Evolutionary conservation across 176 grass and related monocot genomes (phyloP), one percentile per base, ranked within the genome.

Genomic region (Puccinellia tenuiflora): DNA sequence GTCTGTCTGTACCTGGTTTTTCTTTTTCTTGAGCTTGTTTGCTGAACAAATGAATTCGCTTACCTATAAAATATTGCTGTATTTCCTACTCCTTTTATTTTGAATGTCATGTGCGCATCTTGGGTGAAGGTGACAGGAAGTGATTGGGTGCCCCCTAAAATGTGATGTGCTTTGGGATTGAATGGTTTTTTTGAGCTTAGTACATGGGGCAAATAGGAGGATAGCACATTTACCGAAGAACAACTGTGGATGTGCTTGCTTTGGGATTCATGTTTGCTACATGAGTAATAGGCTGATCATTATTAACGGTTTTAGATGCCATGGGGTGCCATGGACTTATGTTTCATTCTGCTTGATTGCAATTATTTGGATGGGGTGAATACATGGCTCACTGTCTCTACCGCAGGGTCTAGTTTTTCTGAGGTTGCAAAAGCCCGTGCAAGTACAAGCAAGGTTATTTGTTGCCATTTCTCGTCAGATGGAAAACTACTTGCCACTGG

Each of bases 401-500:
- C n/a, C 24, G 30, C 84, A 94, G 92, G 86, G 18, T 91, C 89
- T 73, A 81, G 80, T 66, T 94, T 94, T 88, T 80, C 48, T 47
- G 92, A 94, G 81, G 26, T 94, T 75, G 63, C 55, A 80, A 73
- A 82, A 68, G 69, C 65, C 17, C 77, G 77, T 81, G 92, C 92
- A 71, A 91, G 92, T 84, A 85, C 86, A 72, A 87, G 67, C 79
- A 94, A 94, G 81, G 89, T 94, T 39, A 29, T 83, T 26, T 94
- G 89, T 79, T 94, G 92, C 66, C 89, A 91, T 77, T 94, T 94
- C 71, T 94, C 92, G 18, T 87, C 81, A 18, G 86, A 94, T 82
- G 92, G 92, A 10, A 94, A 94, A 74, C 79, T 94, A 18, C 92
- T 94, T 82, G 92, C 89, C 3, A 94, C 89, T 6, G 89, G 89